These are phyloP conservation scores for Pichia californica DNA, from an alignment of 805 yeast genomes.

Conservation along the genomic window DNA sequence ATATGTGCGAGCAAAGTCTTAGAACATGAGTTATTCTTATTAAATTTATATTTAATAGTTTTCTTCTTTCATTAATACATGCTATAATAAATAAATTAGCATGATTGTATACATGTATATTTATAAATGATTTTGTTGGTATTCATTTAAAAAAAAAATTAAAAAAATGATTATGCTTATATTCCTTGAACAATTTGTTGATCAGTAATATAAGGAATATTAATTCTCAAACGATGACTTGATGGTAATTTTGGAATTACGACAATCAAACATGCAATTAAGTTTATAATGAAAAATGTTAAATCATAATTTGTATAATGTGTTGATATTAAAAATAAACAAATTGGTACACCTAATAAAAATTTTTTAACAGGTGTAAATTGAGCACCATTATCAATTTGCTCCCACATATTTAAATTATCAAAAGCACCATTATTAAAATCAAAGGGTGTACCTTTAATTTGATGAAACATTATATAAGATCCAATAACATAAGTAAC, in stretches of 20 bases:
- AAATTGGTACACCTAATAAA: conserved; percentile 86
- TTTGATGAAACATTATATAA: conserved; percentile 92
- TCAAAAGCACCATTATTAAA: conserved; percentile 96
- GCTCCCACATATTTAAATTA: conserved; percentile 98
- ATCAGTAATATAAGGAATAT: conserved; percentile 42
- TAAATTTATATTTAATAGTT: too few species aligned
- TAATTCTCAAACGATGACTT: conserved; percentile 70
- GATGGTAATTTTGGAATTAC: conserved; percentile 89
- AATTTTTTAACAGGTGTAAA: conserved; percentile 96
- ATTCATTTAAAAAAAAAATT: not conserved
- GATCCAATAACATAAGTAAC: conserved; percentile 85
- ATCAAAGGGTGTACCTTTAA: conserved; percentile 96
- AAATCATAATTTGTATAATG: conserved; percentile 86
- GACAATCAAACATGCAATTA: conserved; percentile 74
- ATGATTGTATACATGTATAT: too few species aligned
- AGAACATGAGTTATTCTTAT: too few species aligned
- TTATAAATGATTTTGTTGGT: too few species aligned
- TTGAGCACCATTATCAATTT: conserved; percentile 82
- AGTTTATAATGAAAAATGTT: conserved; percentile 70
- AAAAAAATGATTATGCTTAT: not conserved
- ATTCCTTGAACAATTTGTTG: conserved; percentile 25
- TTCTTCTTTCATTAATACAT: too few species aligned
- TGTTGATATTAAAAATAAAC: conserved; percentile 75
- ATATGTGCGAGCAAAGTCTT: too few species aligned
- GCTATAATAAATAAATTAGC: too few species aligned